Evolutionary conservation across 2,329 filamentous ascomycete species (phyloP), one percentile per base, ranked within the genome.

Genomic region (Ambrosiella cleistominuta): DNA sequence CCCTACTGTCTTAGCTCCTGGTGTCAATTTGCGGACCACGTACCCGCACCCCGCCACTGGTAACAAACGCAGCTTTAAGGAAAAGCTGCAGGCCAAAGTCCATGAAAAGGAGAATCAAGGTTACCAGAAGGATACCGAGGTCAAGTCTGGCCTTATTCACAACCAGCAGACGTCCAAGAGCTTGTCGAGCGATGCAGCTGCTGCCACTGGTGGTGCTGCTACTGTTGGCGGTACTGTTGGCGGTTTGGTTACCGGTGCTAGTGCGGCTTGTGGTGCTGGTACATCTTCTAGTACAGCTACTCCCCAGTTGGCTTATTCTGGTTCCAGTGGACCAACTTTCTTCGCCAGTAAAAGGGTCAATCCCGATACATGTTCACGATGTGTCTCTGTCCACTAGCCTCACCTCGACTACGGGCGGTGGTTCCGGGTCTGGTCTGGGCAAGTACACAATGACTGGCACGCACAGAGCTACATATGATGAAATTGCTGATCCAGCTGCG

Each of bases 71-170:
- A 27, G 3, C 52, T 53, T 61, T 11, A 61, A 61, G 44, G 59
- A 61, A 40, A 56, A 61, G 56, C 56, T 61, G 15, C 56, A 58
- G 39, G 56, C 57, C 13, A 35, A 47, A 50, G 59, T 61, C 8
- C 56, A 58, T 15, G 59, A 58, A 5, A 61, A 57, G 47, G 59
- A 61, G 17, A 9, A 7, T 38, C 53, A 45, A 17, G 39, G 19
- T 3, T 40, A 54, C 45, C 45, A 39, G 38, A 37, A 47, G 11
- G 45, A 27, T 40, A 44, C 37, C 27, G 35, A 44, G 27, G 27
- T 35, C 39, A 61, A 45, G 56, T 53, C 59, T 42, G 52, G 38
- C 15, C 59, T 35, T n/a, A 15, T 17, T 13, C 45, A 15, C 19
- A 55, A 51, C 53, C 42, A 13, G 12, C n/a, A 11, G 19, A 53